These are phyloP conservation scores for Xylaria longipes DNA, from an alignment of 495 filamentous ascomycete genomes.

Conservation along the genomic window DNA sequence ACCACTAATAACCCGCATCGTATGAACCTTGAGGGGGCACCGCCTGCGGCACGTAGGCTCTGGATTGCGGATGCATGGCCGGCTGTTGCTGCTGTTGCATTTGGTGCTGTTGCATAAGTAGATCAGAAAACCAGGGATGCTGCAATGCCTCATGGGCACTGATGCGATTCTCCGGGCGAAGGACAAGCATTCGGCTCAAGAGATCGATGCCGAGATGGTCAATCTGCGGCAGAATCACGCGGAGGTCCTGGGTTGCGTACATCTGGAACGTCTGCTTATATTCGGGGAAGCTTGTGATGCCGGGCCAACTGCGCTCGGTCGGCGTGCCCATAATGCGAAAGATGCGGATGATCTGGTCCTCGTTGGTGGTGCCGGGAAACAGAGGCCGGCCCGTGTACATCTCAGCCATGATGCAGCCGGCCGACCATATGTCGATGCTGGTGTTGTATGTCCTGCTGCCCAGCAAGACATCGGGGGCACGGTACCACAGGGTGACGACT, in stretches of 20 bases:
- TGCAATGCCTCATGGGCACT: conserved; percentile 81
- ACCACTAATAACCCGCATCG: conserved; percentile 35
- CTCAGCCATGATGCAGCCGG: conserved; percentile 98
- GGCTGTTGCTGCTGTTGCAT: conserved; percentile 47
- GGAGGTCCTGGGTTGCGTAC: conserved; percentile 91
- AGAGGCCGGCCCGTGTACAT: conserved; percentile 94
- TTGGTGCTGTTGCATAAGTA: conserved; percentile 48
- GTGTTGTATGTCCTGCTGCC: conserved; percentile 94
- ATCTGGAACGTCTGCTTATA: conserved; percentile 94
- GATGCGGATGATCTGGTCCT: conserved; percentile 93
- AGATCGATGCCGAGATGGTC: conserved; percentile 86
- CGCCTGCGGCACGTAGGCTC: conserved; percentile 37
- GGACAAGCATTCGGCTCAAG: conserved; percentile 86
- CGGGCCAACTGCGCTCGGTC: conserved; percentile 90
- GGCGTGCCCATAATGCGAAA: conserved; percentile 98
- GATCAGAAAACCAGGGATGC: conserved; percentile 83
- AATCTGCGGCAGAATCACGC: conserved; percentile 86
- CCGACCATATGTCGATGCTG: conserved; percentile 97
- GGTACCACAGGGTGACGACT: conserved; percentile 96
- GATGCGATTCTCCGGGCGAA: conserved; percentile 90
- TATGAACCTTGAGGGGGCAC: conserved; percentile 41
- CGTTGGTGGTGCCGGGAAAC: conserved; percentile 94
- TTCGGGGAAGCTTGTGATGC: conserved; percentile 87
- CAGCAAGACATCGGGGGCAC: conserved; percentile 90
- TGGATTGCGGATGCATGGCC: conserved; percentile 39